Conservation (phyloP, 306 rosid species). For the Pyrus betulifolia region DNA sequence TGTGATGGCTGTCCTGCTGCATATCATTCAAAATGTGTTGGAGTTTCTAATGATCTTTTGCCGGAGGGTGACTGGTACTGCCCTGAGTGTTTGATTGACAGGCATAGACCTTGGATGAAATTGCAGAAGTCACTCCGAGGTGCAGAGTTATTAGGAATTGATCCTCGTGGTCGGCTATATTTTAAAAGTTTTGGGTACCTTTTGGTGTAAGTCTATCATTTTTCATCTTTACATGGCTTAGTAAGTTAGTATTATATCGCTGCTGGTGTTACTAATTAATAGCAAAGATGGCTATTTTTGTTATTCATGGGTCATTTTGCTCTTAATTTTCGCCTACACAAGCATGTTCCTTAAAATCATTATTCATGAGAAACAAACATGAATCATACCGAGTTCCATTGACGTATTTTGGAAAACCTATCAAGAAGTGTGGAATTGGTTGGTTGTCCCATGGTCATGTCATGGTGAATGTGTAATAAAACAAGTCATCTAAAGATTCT, state of each 20-base stretch:
- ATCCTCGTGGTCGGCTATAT: constrained; percentile 77
- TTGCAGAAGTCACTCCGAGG: constrained; percentile 73
- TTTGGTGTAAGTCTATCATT: constrained; percentile 77
- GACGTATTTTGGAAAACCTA: not conserved
- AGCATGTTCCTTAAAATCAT: not conserved
- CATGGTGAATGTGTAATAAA: not conserved
- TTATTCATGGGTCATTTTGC: not conserved
- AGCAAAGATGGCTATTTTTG: not conserved
- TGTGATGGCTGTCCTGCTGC: constrained; percentile 99
- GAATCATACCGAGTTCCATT: not conserved
- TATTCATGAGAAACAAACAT: not conserved
- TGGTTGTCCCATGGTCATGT: not conserved
- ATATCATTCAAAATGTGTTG: constrained; percentile 88
- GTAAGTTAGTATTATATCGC: constrained; percentile 3
- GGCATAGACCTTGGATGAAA: constrained; percentile 57
- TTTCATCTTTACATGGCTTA: constrained; percentile 12
- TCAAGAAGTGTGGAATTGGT: not conserved
- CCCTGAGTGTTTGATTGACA: constrained; percentile 83
- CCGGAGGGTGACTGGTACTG: constrained; percentile 99
- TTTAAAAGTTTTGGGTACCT: constrained; percentile 74
- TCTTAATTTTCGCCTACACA: not conserved
- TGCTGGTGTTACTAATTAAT: constrained; percentile 2
- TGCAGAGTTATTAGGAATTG: constrained; percentile 76
- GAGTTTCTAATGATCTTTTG: constrained; percentile 57
- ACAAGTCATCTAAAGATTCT: not conserved